Evolutionary conservation across 2,329 filamentous ascomycete genomes (phyloP), one percentile per base, ranked within the genome.

Genomic region (Trichoderma atrobrunneum): DNA sequence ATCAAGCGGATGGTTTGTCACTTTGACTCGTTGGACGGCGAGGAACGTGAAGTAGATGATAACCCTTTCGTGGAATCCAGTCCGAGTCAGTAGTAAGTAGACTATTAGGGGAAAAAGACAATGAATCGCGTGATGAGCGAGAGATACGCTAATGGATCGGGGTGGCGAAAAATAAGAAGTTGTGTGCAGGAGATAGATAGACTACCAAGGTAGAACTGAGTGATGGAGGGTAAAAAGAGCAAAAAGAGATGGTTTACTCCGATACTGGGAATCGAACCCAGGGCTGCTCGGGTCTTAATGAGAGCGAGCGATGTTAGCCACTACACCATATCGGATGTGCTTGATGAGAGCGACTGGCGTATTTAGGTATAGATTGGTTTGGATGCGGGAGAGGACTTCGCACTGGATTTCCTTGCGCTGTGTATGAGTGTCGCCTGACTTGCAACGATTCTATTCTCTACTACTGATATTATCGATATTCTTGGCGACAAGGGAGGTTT

Each of bases 261-360:
- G 72, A 73, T 73, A 73, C 72, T 69, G 72, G 72, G 72, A 73
- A 73, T 73, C 72, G 72, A 73, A 73, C 72, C 72, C 72, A 69
- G 72, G 72, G 72, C 72, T 73, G 72, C 72, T 73, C 72, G 72
- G 72, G 4, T 7, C 48, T 57, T 16, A 0, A 24, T 73, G 72
- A 73, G 72, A 73, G 72, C 78, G 78, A 80, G 78, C 78, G 78
- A 80, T 80, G 78, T 79, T 80, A 79, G 78, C 78, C 78, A 80
- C 78, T 80, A 80, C 78, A 80, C 78, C 78, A 80, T 79, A 78
- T 76, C 78, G 78, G 78, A 79, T 75, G 21, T 21, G 12, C 5
- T 60, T 68, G 16, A 8, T 68, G 54, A 8, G 8, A 8, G 3
- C 8, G 14, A 3, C 4, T 1, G 26, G 7, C 26, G 2, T 12